Base-by-base conservation (phyloP, 805 yeast species). In the Geotrichum ghanense region DNA sequence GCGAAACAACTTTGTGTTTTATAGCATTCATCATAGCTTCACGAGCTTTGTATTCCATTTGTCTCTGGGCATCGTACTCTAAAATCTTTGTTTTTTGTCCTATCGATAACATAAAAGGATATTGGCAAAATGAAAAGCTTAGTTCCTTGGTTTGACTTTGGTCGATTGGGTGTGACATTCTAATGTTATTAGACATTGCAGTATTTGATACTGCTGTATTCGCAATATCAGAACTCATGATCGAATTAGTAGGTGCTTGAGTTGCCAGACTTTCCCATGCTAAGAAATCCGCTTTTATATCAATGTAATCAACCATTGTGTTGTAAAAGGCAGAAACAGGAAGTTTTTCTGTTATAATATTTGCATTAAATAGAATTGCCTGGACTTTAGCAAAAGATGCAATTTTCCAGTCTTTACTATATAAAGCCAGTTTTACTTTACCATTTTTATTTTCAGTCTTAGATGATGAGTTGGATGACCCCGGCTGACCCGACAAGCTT, bases 21-120 rank as follows among this genome's bases (percentile, higher is more conserved):
- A 87, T 57, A 0, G 95, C 81, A 45, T 74, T 76, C 37, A 88
- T 73, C 56, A 88, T 88, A 0, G 95, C 95, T 59, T 85, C 90
- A 56, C 87, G 95, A 0, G 95, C 95, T 56, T 82, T 80, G 45
- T 82, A 67, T 56, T 83, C 92, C 95, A 88, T 88, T 45, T 76
- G 81, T 42, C 81, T 64, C 51, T 78, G 74, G 0, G 90, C 87
- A 58, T 87, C 95, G 59, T 84, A 79, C 54, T 85, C 95, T 51
- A 90, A 64, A 2, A 90, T 78, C 0, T 81, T 71, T 2, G 88
- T 82, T 61, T 90, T 90, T 1, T 87, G 74, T 0, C 95, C 96
- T 49, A 90, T 63, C 0, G 95, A 79, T 21, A 90, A 65, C 45
- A 87, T 65, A 58, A 84, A 88, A 1, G 97, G 96, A 53, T 73